Evolutionary conservation across 2,329 filamentous ascomycete genomes (phyloP).

Genomic region (Fusarium sp.): DNA sequence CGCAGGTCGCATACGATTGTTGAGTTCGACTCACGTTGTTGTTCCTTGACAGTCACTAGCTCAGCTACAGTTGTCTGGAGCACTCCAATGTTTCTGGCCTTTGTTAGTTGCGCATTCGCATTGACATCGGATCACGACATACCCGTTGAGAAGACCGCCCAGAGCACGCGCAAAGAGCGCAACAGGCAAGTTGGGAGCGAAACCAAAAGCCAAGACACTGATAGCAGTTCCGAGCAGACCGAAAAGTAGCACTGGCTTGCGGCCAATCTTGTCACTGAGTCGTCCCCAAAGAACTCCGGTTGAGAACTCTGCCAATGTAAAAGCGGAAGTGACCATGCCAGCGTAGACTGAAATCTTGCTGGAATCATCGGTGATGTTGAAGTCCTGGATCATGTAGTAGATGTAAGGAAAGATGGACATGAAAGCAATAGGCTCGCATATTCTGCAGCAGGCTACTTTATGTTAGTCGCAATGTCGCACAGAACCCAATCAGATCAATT

Average conservation of each 20-base stretch:
- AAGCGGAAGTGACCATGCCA: slow-evolving; percentile 95
- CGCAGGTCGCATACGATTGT: not conserved
- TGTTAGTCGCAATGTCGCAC: slow-evolving; percentile 27
- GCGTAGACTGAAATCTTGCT: slow-evolving; percentile 90
- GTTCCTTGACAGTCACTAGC: slow-evolving; percentile 90
- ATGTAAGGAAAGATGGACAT: slow-evolving; percentile 99
- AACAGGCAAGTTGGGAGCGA: slow-evolving; percentile 83
- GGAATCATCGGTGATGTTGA: slow-evolving; percentile 83
- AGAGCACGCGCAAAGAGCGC: slow-evolving; percentile 90
- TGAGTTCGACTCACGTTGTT: slow-evolving; percentile 76
- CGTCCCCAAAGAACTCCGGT: slow-evolving; percentile 94
- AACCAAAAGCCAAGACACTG: slow-evolving; percentile 93
- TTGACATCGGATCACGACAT: slow-evolving; percentile 53
- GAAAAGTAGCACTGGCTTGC: slow-evolving; percentile 90
- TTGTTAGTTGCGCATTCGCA: slow-evolving; percentile 23
- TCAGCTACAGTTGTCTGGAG: slow-evolving; percentile 96
- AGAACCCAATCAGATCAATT: not conserved
- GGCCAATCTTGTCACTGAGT: slow-evolving; percentile 89
- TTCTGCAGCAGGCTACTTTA: slow-evolving; percentile 82
- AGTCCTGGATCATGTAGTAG: slow-evolving; percentile 96
- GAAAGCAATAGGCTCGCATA: slow-evolving; percentile 98
- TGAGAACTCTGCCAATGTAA: slow-evolving; percentile 94
- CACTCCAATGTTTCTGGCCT: slow-evolving; percentile 86
- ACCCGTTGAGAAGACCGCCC: slow-evolving; percentile 93
- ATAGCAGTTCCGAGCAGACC: slow-evolving; percentile 92